Conservation (phyloP, 1,284 basidiomycete genomes). For the Ustilago nuda region DNA sequence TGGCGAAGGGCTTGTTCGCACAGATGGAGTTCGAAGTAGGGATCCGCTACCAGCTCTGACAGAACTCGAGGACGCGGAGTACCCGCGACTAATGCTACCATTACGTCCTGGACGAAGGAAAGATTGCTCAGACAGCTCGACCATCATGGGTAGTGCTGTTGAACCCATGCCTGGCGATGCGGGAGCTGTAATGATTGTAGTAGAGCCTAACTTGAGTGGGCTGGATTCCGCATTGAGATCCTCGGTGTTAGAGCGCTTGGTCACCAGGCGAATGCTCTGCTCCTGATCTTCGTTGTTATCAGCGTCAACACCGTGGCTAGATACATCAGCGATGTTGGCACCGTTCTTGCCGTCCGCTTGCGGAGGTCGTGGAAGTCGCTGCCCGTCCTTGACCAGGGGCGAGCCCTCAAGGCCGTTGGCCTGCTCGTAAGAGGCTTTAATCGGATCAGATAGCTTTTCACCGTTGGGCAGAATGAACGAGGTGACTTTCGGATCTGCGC, state of each 20-base stretch:
- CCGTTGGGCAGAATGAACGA: constrained; percentile 13
- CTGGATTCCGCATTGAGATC: constrained; percentile 13
- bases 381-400: not conserved
- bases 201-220: constrained; percentile 3
- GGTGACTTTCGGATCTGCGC: constrained; percentile 22
- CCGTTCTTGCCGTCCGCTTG: not conserved
- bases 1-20: constrained; percentile 23
- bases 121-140: constrained; percentile 20
- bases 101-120: constrained; percentile 27
- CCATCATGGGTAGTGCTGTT: constrained; percentile 24
- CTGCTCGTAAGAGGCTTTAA: constrained; percentile 3
- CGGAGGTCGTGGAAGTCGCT: not conserved
- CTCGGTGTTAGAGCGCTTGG: constrained; percentile 25
- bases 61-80: constrained; percentile 7
- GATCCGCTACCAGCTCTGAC: constrained; percentile 10
- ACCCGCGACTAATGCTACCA: constrained; percentile 16
- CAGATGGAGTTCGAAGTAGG: constrained; percentile 21
- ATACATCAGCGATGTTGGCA: not conserved
- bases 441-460: constrained; percentile 1
- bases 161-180: constrained; percentile 19
- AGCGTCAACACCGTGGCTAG: not conserved
- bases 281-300: constrained; percentile 16
- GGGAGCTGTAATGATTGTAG: constrained; percentile 24
- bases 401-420: not conserved
- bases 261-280: constrained; percentile 51